Percentiles rank a stretch among this genome's conserved stretches.
phyloP scores from a whole-genome alignment of 228 moss, liverwort and hornwort species.

The Sphagnum magellanicum region DNA sequence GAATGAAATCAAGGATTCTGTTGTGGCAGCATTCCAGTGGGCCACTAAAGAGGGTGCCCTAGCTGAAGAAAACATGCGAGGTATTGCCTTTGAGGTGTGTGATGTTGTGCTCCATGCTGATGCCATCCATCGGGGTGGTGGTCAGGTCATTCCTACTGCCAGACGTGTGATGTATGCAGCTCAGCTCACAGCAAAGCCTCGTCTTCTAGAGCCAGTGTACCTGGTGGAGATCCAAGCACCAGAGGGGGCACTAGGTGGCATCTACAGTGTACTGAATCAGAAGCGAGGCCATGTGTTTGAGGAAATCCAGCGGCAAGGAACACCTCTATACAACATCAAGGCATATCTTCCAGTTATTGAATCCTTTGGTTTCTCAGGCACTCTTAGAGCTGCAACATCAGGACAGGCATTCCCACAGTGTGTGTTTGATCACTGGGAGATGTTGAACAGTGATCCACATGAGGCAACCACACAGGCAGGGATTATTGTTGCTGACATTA shows the following conservation, averaged over 20 bases:
- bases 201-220: slow-evolving; percentile 47
- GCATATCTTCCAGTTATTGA: slow-evolving; percentile 48
- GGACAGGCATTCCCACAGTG: slow-evolving; percentile 62
- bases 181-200: slow-evolving; percentile 38
- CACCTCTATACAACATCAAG: slow-evolving; percentile 46
- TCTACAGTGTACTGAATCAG: slow-evolving; percentile 46
- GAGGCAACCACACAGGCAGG: slow-evolving; percentile 36
- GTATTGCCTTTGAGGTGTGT: slow-evolving; percentile 49
- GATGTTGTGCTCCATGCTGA: slow-evolving; percentile 51
- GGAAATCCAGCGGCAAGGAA: slow-evolving; percentile 39
- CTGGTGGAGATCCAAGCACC: slow-evolving; percentile 58
- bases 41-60: slow-evolving; percentile 40
- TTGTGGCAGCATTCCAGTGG: slow-evolving; percentile 41
- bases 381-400: slow-evolving; percentile 41
- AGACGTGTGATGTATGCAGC: slow-evolving; percentile 49
- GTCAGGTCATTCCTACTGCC: slow-evolving; percentile 47
- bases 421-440: slow-evolving; percentile 52
- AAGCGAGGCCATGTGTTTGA: slow-evolving; percentile 56
- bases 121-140: slow-evolving; percentile 38
- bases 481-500: slow-evolving; percentile 40
- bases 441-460: slow-evolving; percentile 39
- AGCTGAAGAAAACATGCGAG: slow-evolving; percentile 45
- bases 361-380: slow-evolving; percentile 47
- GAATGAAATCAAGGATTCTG: slow-evolving; percentile 71
- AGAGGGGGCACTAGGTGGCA: slow-evolving; percentile 43